Conservation (phyloP, 306 rosid species). For the Glycine tomentella region DNA sequence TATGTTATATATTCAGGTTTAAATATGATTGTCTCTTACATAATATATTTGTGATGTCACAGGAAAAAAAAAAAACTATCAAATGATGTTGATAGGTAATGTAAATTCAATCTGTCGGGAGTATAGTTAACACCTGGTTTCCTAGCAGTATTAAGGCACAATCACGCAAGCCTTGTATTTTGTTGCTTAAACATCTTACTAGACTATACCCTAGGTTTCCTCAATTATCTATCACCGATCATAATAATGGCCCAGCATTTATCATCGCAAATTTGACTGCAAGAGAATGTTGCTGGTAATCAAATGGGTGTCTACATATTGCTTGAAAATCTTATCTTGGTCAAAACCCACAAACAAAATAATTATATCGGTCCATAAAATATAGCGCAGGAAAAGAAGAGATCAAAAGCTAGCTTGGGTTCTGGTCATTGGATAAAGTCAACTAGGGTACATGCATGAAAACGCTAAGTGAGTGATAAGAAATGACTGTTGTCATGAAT, state of each 20-base stretch:
- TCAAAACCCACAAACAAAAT: slow-evolving; percentile 29
- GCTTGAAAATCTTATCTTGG: slow-evolving; percentile 29
- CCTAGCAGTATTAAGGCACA: slow-evolving; percentile 33
- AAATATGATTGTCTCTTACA: too few species aligned
- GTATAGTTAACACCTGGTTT: slow-evolving; percentile 17
- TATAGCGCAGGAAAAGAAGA: neutral
- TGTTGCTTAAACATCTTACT: slow-evolving; percentile 3
- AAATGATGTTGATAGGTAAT: slow-evolving; percentile 29
- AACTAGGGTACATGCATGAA: slow-evolving; percentile 52
- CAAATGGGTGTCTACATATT: slow-evolving; percentile 32
- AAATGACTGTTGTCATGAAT: slow-evolving; percentile 50
- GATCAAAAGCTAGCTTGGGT: slow-evolving; percentile 31
- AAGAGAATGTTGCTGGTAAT: slow-evolving; percentile 14
- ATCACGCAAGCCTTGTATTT: slow-evolving; percentile 42
- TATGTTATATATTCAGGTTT: too few species aligned
- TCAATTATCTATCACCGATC: slow-evolving; percentile 48
- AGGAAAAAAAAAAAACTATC: too few species aligned
- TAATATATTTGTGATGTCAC: too few species aligned
- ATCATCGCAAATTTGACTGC: slow-evolving; percentile 40
- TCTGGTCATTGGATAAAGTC: slow-evolving; percentile 51
- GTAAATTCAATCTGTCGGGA: too few species aligned
- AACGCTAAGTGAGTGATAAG: slow-evolving; percentile 50
- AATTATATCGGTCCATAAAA: slow-evolving; percentile 27
- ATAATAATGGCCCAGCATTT: slow-evolving; percentile 41
- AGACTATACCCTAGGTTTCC: slow-evolving; percentile 37